phyloP scores from a whole-genome alignment of 2,329 filamentous ascomycete species.

The Purpureocillium lavendulum region DNA sequence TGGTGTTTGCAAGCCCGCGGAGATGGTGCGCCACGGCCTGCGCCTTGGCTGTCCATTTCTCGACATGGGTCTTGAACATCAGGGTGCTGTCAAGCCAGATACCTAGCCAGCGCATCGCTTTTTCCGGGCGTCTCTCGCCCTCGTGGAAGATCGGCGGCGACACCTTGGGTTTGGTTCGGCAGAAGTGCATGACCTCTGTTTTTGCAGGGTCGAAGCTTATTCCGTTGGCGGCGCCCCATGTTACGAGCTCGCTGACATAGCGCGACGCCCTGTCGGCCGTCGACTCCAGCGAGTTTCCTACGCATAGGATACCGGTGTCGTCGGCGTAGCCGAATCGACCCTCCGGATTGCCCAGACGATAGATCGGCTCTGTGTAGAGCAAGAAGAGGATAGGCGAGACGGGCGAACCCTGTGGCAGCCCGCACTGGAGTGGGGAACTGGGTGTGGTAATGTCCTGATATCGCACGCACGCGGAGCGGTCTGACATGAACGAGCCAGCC shows the following conservation, averaged over 20 bases:
- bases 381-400: conserved; percentile 11
- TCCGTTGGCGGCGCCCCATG: conserved; percentile 9
- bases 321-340: conserved; percentile 10
- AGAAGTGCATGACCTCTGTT: conserved; percentile 14
- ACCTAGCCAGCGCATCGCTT: conserved; percentile 12
- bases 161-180: conserved; percentile 1
- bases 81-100: conserved; percentile 11
- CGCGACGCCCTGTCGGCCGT: conserved; percentile 5
- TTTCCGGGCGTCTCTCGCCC: conserved; percentile 1
- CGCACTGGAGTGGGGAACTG: conserved; percentile 3
- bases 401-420: conserved; percentile 9
- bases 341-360: conserved; percentile 3
- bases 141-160: neutral
- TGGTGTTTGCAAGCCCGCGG: neutral
- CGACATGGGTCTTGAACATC: conserved; percentile 8
- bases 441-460: neutral
- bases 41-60: conserved; percentile 9
- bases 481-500: neutral
- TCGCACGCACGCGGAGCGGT: neutral
- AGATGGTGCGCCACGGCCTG: conserved; percentile 6
- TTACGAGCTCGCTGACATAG: conserved; percentile 5
- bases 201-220: conserved; percentile 13
- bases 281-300: conserved; percentile 7
- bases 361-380: conserved; percentile 9
- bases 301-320: conserved; percentile 10